Evolutionary conservation across 129 eudicot genomes (phyloP), one percentile per base, ranked within the genome.

Genomic region (Saposhnikovia divaricata): DNA sequence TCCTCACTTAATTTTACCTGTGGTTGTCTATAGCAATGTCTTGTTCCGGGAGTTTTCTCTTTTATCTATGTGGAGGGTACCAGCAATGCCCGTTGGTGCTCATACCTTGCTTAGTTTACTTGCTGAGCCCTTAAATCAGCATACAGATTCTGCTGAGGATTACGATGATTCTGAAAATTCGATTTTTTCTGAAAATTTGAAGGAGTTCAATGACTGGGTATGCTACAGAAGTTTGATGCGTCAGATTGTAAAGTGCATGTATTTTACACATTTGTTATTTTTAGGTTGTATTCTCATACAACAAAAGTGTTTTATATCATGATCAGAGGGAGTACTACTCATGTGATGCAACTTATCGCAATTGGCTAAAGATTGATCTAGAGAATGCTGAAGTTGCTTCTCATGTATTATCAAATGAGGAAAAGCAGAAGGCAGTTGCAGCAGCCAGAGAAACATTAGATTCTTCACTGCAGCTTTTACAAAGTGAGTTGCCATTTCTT

Each of bases 51-150:
- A 95, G 82, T 95, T 95, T 84, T 91, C 95, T 83, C 86, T 95
- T 51, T 86, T 90, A n/a, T 95, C 99, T 47, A 95, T 95, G 99
- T 95, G 99, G 97, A 90, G 99, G 83, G 91, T 95, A 78, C 94
- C 99, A 45, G 83, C 85, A 77, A 83, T 92, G 86, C 99, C 99
- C 25, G 82, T 88, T 46, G 99, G 99, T 42, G 99, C 97, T 23
- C 99, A 95, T 82, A 92, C 86, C 5, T 79, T 95, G 83, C 97
- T 95, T 80, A 87, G 99, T 79, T 90, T 90, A 61, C 99, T 95
- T 81, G 96, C 99, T 14, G 99, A 95, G 86, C 97, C 97, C 43
- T 84, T 95, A 88, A 92, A 92, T 83, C 97, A 90, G 78, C 87
- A 85, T 3, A 81, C 89, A 57, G 96, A 87, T 63, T 83, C 86